Evolutionary conservation across 2,329 filamentous ascomycete genomes (phyloP).

Genomic region (Dactylellina haptotyla): DNA sequence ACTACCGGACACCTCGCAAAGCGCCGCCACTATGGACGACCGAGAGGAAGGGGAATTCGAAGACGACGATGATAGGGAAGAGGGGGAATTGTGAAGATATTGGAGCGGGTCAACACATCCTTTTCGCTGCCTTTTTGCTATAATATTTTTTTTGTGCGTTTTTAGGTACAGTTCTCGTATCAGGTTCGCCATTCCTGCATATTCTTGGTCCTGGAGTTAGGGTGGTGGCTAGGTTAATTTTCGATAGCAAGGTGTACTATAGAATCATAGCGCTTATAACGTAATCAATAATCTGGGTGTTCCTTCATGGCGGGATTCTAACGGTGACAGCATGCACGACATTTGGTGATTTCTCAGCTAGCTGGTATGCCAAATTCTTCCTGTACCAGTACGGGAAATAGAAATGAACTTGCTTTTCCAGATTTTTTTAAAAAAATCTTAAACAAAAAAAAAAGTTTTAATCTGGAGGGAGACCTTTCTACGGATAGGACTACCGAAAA

Average conservation of each 20-base stretch:
- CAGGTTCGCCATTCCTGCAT: slow-evolving; percentile 50
- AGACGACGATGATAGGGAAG: slow-evolving; percentile 52
- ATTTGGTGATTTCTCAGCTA: not conserved
- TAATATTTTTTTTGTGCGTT: slow-evolving; percentile 19
- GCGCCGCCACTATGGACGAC: slow-evolving; percentile 46
- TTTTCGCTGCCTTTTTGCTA: slow-evolving; percentile 8
- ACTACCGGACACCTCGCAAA: slow-evolving; percentile 51
- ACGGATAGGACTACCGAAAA: slow-evolving; percentile 16
- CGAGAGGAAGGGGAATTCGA: slow-evolving; percentile 51
- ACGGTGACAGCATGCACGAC: slow-evolving; percentile 16
- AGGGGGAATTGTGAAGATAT: slow-evolving; percentile 42
- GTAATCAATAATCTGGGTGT: slow-evolving; percentile 44
- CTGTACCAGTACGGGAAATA: slow-evolving; percentile 11
- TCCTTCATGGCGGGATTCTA: not conserved
- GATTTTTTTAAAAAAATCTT: not conserved
- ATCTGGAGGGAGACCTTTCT: too few relatives aligned
- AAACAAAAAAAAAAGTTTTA: not conserved
- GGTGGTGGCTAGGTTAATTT: slow-evolving; percentile 49
- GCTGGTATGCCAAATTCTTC: too few relatives aligned
- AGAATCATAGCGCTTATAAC: slow-evolving; percentile 53
- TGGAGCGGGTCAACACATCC: not conserved
- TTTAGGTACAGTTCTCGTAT: slow-evolving; percentile 44
- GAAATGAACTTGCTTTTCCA: not conserved
- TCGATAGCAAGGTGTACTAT: slow-evolving; percentile 51
- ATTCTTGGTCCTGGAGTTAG: slow-evolving; percentile 45